phyloP scores from a whole-genome alignment of 192 early-diverging fungal genomes.

The Backusella circina region DNA sequence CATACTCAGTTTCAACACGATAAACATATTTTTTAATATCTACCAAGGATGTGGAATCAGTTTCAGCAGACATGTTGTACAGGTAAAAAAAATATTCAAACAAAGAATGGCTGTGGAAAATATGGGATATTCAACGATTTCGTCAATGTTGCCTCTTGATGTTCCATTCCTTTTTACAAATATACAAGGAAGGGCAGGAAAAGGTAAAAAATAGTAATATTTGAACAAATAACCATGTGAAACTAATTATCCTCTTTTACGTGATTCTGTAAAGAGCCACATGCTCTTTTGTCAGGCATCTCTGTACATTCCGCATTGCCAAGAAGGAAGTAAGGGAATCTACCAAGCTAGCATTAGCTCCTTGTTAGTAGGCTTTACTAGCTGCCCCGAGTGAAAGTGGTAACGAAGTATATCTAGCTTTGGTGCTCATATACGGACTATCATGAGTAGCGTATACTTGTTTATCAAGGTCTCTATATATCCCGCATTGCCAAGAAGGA shows the following conservation, averaged over 20 bases:
- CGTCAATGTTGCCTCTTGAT: not conserved
- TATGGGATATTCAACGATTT: too few species aligned
- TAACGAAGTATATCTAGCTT: not conserved
- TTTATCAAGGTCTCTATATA: too few species aligned
- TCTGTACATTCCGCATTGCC: not conserved
- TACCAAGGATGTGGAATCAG: too few species aligned
- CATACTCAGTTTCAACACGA: too few species aligned
- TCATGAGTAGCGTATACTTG: not conserved
- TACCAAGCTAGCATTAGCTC: not conserved
- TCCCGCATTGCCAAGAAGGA: too few species aligned
- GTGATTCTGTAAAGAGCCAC: not conserved
- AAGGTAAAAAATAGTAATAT: not conserved
- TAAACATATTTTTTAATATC: too few species aligned
- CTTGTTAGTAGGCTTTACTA: not conserved
- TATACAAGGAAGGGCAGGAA: not conserved
- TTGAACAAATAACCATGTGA: not conserved
- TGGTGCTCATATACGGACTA: not conserved
- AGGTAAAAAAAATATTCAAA: too few species aligned
- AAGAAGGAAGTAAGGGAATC: conserved; percentile 4
- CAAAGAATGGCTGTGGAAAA: too few species aligned
- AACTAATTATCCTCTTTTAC: not conserved
- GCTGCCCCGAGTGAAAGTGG: conserved; percentile 1
- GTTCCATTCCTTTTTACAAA: not conserved
- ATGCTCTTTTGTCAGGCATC: not conserved
- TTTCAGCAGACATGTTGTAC: too few species aligned